A percentile compares a stretch with the other conserved stretches of the same genome.
phyloP scores from a whole-genome alignment of 192 early-diverging fungal species.

The Podila clonocystis region DNA sequence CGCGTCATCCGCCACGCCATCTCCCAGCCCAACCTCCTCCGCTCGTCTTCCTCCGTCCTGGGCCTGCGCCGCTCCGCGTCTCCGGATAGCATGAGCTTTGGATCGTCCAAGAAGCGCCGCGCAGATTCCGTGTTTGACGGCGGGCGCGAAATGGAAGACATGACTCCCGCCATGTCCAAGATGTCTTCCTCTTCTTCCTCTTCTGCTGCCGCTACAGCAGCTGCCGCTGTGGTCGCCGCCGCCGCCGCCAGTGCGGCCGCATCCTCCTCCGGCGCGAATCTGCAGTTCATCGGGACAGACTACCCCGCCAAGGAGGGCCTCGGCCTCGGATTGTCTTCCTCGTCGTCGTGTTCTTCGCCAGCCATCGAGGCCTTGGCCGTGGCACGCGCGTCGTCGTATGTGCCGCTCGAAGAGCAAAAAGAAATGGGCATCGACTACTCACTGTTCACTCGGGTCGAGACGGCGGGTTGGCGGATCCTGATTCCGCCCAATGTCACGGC shows the following conservation, averaged over 20 bases:
- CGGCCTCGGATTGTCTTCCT: slow-evolving; percentile 2
- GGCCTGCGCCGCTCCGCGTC: slow-evolving; percentile 27
- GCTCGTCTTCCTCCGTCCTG: background rate
- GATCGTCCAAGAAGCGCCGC: slow-evolving; percentile 21
- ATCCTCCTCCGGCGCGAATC: background rate
- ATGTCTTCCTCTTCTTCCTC: background rate
- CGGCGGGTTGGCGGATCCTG: slow-evolving; percentile 46
- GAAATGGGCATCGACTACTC: slow-evolving; percentile 48
- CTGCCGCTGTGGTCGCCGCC: slow-evolving; percentile 20
- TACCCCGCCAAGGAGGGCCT: slow-evolving; percentile 15
- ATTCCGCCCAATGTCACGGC: slow-evolving; percentile 45
- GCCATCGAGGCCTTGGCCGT: slow-evolving; percentile 29
- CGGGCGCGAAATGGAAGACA: background rate
- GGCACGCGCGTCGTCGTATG: slow-evolving; percentile 34
- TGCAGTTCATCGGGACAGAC: slow-evolving; percentile 15
- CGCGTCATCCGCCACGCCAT: background rate
- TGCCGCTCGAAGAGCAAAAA: slow-evolving; percentile 34
- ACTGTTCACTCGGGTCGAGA: slow-evolving; percentile 40
- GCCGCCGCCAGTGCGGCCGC: slow-evolving; percentile 14
- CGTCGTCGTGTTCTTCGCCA: background rate
- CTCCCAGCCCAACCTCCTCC: slow-evolving; percentile 5
- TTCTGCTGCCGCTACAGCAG: background rate
- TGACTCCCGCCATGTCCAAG: background rate
- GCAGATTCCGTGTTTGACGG: slow-evolving; percentile 12
- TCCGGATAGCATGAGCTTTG: slow-evolving; percentile 12